phyloP scores from a whole-genome alignment of 495 filamentous ascomycete genomes.

The Hypoxylon fuscum region DNA sequence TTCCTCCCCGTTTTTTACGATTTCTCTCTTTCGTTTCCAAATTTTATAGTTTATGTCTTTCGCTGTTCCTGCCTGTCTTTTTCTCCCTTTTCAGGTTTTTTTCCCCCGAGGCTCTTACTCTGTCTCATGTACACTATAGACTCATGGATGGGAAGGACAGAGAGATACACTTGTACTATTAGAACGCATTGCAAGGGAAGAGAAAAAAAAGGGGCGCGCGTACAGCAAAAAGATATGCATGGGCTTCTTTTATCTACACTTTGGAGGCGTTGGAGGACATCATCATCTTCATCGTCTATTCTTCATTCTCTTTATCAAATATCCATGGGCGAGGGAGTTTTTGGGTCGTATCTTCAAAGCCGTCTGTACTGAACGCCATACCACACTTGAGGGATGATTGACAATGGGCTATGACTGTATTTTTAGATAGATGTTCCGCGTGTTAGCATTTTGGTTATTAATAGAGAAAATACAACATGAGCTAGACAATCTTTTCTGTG shows the following conservation, averaged over 20 bases:
- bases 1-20: not conserved
- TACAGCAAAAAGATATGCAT: slow-evolving; percentile 18
- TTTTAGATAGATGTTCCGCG: slow-evolving; percentile 16
- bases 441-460: slow-evolving; percentile 4
- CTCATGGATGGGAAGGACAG: slow-evolving; percentile 1
- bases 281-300: not conserved
- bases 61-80: slow-evolving; percentile 12
- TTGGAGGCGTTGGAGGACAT: slow-evolving; percentile 25
- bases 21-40: slow-evolving; percentile 3
- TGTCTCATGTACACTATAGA: slow-evolving; percentile 36
- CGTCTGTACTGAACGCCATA: slow-evolving; percentile 7
- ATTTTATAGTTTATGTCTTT: slow-evolving; percentile 9
- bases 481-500: not conserved
- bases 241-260: slow-evolving; percentile 13
- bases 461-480: slow-evolving; percentile 11
- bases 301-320: slow-evolving; percentile 4
- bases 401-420: slow-evolving; percentile 33
- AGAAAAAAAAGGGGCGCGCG: slow-evolving; percentile 19
- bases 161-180: slow-evolving; percentile 39
- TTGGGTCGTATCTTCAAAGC: slow-evolving; percentile 11
- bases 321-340: slow-evolving; percentile 7
- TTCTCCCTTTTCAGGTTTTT: slow-evolving; percentile 4
- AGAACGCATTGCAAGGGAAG: slow-evolving; percentile 32
- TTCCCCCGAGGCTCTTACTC: not conserved
- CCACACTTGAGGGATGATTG: slow-evolving; percentile 15